These are phyloP conservation scores for Rhizopus microsporus DNA, from an alignment of 371 early-diverging fungal species.

Conservation along the genomic window DNA sequence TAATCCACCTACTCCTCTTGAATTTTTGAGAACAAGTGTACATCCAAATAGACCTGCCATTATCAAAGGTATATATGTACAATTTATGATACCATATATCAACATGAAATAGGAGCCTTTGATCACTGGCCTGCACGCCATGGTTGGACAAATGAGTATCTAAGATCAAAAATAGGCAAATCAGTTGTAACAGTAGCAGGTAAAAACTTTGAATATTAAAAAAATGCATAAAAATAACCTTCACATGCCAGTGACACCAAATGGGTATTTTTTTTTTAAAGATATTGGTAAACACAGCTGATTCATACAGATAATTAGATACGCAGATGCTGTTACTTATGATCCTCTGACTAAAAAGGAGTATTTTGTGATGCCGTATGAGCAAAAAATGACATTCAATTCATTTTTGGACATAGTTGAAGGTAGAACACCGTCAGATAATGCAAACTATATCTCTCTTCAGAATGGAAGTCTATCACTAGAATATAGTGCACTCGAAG, in stretches of 20 bases:
- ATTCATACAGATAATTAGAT: conserved; percentile 32
- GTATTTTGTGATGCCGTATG: conserved; percentile 72
- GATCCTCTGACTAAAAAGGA: conserved; percentile 41
- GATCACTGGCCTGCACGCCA: conserved; percentile 64
- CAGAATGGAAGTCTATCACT: conserved; percentile 70
- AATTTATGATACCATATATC: background rate
- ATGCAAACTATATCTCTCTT: conserved; percentile 65
- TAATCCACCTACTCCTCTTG: conserved; percentile 41
- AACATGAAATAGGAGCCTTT: conserved; percentile 27
- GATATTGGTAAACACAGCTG: background rate
- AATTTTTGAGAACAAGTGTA: conserved; percentile 40
- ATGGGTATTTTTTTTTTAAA: conserved; percentile 29
- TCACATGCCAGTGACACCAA: conserved; percentile 35
- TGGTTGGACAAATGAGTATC: conserved; percentile 66
- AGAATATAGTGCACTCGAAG: conserved; percentile 55
- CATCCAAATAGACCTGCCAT: conserved; percentile 50
- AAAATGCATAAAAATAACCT: background rate
- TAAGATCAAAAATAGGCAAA: conserved; percentile 48
- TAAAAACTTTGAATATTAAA: conserved; percentile 13
- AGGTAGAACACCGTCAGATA: conserved; percentile 17
- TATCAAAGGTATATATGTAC: conserved; percentile 30
- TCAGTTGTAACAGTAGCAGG: conserved; percentile 64
- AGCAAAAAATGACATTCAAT: conserved; percentile 60
- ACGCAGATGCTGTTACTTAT: conserved; percentile 68
- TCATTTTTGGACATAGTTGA: conserved; percentile 54